Conservation (phyloP, 192 early-diverging fungal genomes). For the Glomus cerebriforme region DNA sequence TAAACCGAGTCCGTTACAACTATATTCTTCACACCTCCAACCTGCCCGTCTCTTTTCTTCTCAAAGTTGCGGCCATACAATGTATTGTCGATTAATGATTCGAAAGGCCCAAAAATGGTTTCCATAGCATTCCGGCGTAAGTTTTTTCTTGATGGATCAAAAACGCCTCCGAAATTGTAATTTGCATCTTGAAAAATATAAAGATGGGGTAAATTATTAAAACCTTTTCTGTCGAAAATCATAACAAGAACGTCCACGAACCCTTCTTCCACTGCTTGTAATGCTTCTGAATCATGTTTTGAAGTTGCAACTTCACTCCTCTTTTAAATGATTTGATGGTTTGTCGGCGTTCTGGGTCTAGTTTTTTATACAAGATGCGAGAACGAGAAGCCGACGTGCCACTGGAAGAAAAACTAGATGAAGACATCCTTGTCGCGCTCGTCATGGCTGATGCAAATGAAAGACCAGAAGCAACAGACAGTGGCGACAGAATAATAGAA, state of each 20-base stretch:
- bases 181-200: constrained; percentile 27
- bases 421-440: constrained; percentile 11
- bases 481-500: constrained; percentile 5
- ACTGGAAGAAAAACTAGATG: not conserved
- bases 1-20: not conserved
- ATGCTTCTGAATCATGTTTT: constrained; percentile 20
- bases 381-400: not conserved
- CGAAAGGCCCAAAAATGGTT: constrained; percentile 19
- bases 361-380: constrained; percentile 13
- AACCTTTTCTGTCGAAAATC: not conserved
- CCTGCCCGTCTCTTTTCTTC: constrained; percentile 25
- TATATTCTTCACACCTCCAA: constrained; percentile 28
- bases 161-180: constrained; percentile 23
- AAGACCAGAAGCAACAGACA: constrained; percentile 22
- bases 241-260: constrained; percentile 1
- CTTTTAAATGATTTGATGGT: constrained; percentile 25
- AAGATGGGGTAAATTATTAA: not conserved
- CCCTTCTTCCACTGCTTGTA: constrained; percentile 16
- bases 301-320: constrained; percentile 22
- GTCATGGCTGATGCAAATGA: constrained; percentile 19
- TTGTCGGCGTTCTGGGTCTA: not conserved
- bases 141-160: constrained; percentile 19
- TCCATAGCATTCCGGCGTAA: constrained; percentile 19
- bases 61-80: constrained; percentile 24
- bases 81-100: constrained; percentile 22